These are phyloP conservation scores for Geum urbanum DNA, from an alignment of 306 rosid species.

Conservation along the genomic window DNA sequence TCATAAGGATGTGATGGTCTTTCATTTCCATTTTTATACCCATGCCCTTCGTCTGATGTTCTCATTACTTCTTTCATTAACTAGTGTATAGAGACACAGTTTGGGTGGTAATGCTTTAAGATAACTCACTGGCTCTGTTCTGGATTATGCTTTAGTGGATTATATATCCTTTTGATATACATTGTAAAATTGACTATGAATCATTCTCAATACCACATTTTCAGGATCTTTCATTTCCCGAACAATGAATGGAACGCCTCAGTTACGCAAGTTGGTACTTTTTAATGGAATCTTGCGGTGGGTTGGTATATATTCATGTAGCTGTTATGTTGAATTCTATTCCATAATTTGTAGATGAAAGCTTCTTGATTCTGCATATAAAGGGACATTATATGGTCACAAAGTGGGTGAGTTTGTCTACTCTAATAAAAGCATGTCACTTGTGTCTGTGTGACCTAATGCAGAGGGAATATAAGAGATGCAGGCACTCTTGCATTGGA, in stretches of 20 bases:
- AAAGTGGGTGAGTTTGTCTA: background rate
- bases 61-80: background rate
- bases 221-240: background rate
- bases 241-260: background rate
- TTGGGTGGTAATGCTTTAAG: background rate
- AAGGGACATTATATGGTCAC: background rate
- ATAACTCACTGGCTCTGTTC: background rate
- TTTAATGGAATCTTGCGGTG: background rate
- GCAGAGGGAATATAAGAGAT: background rate
- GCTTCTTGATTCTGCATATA: background rate
- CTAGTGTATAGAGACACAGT: background rate
- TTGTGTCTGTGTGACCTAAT: background rate
- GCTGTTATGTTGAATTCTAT: background rate
- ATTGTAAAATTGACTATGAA: too few relatives aligned
- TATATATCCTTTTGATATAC: background rate
- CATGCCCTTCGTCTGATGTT: background rate
- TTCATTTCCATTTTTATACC: background rate
- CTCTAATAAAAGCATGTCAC: background rate
- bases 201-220: background rate
- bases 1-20: background rate
- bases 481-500: background rate
- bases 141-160: background rate
- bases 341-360: background rate
- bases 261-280: background rate
- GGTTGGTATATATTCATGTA: background rate